These are phyloP conservation scores for Colletotrichum spinosum DNA, from an alignment of 2,329 filamentous ascomycete genomes.

Conservation along the genomic window DNA sequence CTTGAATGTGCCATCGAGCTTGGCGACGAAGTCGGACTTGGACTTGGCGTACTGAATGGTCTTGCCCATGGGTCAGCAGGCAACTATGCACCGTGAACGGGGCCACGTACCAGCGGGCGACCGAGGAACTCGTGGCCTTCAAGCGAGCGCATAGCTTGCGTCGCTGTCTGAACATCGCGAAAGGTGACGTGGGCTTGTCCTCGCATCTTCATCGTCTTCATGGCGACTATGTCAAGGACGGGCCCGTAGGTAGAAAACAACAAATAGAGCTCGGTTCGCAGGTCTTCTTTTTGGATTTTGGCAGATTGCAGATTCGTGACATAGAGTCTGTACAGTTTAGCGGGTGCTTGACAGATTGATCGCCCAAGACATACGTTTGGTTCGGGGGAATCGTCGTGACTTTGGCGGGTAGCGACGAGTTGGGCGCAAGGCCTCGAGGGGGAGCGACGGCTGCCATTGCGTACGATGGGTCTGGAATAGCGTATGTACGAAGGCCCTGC, in stretches of 20 bases:
- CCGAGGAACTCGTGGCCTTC: constrained; percentile 90
- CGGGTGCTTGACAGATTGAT: constrained; percentile 1
- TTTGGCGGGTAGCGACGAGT: constrained; percentile 59
- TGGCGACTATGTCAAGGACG: constrained; percentile 89
- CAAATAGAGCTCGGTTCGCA: constrained; percentile 89
- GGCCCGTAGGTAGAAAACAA: constrained; percentile 94
- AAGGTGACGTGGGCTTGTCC: constrained; percentile 96
- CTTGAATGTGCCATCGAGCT: constrained; percentile 91
- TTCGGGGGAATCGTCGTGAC: constrained; percentile 73
- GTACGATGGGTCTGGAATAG: background rate
- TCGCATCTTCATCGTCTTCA: constrained; percentile 92
- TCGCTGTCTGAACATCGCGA: constrained; percentile 89
- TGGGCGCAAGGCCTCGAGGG: constrained; percentile 52
- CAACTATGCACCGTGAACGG: background rate
- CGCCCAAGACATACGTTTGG: constrained; percentile 72
- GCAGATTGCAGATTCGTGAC: constrained; percentile 86
- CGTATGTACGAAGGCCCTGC: background rate
- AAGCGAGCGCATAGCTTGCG: constrained; percentile 90
- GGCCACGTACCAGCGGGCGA: constrained; percentile 77
- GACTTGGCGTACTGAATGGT: constrained; percentile 92
- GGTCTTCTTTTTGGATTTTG: constrained; percentile 89
- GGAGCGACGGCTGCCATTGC: constrained; percentile 52
- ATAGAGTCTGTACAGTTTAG: constrained; percentile 74
- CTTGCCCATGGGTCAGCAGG: constrained; percentile 58
- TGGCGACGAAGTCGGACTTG: constrained; percentile 88